These are phyloP conservation scores for Anthracocystis panici-leucophaei DNA, from an alignment of 1,284 basidiomycete genomes.

Conservation along the genomic window DNA sequence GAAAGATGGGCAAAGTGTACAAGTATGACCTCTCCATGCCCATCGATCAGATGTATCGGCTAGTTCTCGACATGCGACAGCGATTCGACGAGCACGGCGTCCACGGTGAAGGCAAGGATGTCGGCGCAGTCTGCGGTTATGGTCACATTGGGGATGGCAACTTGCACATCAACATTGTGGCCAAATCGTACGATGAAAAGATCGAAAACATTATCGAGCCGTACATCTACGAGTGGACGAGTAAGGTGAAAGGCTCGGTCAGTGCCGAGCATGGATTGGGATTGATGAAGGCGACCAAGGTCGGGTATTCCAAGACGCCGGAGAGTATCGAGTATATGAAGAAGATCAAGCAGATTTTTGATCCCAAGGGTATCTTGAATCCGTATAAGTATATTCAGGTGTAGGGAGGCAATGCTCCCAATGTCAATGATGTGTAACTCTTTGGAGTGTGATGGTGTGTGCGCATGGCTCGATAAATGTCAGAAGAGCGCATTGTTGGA, in stretches of 20 bases:
- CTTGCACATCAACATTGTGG: conserved; percentile 93
- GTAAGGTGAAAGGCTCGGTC: conserved; percentile 79
- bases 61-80: conserved; percentile 84
- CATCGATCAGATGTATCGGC: conserved; percentile 85
- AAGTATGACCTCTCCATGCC: conserved; percentile 98
- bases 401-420: conserved; percentile 9
- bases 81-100: conserved; percentile 81
- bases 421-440: neutral
- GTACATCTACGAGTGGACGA: conserved; percentile 92
- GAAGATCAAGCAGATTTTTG: conserved; percentile 89
- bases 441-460: too few relatives aligned
- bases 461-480: too few relatives aligned
- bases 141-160: conserved; percentile 98
- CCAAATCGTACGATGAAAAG: conserved; percentile 82
- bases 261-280: conserved; percentile 98
- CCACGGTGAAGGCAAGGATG: conserved; percentile 76
- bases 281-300: conserved; percentile 90
- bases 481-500: too few relatives aligned
- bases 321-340: conserved; percentile 89
- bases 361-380: conserved; percentile 91
- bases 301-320: conserved; percentile 86
- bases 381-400: conserved; percentile 76
- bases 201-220: conserved; percentile 90
- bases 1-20: conserved; percentile 94
- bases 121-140: conserved; percentile 79